Percentiles rank a stretch among this genome's conserved stretches.
Conservation (phyloP, 202 grass and related monocot genomes). For the Saccharum hybrid region DNA sequence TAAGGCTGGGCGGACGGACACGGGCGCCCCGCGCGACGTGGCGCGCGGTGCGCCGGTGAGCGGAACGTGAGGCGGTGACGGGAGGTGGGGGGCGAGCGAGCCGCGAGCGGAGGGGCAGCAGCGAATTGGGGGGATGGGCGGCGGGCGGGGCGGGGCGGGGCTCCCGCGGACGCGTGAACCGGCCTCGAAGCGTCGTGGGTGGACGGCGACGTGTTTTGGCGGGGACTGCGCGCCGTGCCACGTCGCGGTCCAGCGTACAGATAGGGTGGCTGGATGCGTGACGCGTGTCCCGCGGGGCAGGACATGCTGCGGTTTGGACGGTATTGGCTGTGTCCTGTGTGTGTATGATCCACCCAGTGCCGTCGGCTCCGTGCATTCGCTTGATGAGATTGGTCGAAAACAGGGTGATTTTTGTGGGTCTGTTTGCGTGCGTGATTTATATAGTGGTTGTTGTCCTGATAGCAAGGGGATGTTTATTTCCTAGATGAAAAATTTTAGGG, state of each 20-base stretch:
- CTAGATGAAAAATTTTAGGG: no score
- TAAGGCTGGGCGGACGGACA: neutral
- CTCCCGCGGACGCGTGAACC: slow-evolving; percentile 38
- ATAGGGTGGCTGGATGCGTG: neutral
- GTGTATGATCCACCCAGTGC: no score
- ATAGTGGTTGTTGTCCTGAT: no score
- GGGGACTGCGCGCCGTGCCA: slow-evolving; percentile 28
- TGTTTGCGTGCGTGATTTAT: no score
- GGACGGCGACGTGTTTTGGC: slow-evolving; percentile 45
- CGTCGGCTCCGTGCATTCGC: no score
- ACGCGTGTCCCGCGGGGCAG: neutral
- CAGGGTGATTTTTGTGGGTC: no score
- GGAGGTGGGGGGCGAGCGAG: neutral
- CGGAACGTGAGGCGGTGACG: slow-evolving; percentile 15
- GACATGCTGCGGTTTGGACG: no score
- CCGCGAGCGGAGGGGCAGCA: neutral
- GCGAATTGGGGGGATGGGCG: neutral
- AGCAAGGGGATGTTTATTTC: no score
- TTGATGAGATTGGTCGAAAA: no score
- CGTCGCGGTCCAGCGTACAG: slow-evolving; percentile 21
- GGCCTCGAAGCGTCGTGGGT: slow-evolving; percentile 34
- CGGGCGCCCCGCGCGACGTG: slow-evolving; percentile 36
- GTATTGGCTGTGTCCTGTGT: no score
- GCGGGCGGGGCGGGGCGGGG: neutral
- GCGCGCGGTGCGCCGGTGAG: slow-evolving; percentile 43